Conservation (phyloP, 345 rosid species). For the Angophora floribunda region DNA sequence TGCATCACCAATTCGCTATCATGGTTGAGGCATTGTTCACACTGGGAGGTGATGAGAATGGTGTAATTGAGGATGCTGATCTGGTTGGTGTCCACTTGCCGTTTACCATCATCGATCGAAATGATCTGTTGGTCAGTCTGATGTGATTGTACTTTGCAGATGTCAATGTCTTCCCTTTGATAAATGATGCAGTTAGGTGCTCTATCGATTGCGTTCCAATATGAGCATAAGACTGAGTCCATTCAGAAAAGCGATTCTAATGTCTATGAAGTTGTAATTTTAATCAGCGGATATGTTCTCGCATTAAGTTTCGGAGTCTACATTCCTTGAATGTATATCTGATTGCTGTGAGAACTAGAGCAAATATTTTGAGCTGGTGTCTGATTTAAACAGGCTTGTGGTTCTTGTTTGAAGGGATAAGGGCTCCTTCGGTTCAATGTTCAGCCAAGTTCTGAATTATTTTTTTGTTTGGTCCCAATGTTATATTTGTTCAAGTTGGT, state of each 20-base stretch:
- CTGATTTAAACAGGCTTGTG: not conserved
- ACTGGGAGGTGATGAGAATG: not conserved
- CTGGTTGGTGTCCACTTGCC: not conserved
- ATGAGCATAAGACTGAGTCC: not conserved
- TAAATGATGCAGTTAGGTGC: not conserved
- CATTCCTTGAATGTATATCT: not conserved
- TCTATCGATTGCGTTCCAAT: not conserved
- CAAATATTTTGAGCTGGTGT: not conserved
- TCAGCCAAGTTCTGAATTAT: not conserved
- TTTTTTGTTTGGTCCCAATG: not conserved
- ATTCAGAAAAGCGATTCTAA: not conserved
- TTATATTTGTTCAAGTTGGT: not conserved
- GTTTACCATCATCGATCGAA: not conserved
- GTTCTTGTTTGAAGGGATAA: not conserved
- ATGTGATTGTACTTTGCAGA: not conserved
- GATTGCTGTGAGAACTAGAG: not conserved
- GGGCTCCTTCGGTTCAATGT: not conserved
- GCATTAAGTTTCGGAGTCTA: rapidly evolving
- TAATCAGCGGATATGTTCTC: not conserved
- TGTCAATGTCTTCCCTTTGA: not conserved
- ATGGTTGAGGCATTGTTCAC: not conserved
- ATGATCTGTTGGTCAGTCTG: not conserved
- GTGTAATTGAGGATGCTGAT: not conserved
- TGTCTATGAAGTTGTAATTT: not conserved
- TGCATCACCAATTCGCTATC: not conserved